Evolutionary conservation across 1,284 basidiomycete genomes (phyloP).

Genomic region (Flammula alnicola): DNA sequence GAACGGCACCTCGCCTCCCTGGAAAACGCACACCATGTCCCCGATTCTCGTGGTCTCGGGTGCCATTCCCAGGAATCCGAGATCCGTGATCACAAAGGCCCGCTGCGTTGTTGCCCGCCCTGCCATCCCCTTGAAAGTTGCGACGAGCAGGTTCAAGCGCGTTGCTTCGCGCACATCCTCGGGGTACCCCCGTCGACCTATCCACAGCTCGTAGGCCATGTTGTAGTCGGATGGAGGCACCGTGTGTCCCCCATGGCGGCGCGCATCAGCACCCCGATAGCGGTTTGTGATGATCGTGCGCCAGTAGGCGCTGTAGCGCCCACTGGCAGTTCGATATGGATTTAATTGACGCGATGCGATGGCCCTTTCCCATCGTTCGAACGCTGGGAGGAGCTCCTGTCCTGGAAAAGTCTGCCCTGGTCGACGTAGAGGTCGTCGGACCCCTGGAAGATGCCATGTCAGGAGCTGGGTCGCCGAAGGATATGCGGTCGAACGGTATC

Average conservation of each 20-base stretch:
- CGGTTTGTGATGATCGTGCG: constrained; percentile 1
- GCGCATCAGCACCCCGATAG: not conserved
- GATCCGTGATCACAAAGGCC: constrained; percentile 3
- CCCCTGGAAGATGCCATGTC: not conserved
- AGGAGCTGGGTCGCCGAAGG: constrained; percentile 4
- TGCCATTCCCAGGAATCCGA: constrained; percentile 3
- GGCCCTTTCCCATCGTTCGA: not conserved
- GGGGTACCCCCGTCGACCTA: too few species aligned
- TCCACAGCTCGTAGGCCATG: too few species aligned
- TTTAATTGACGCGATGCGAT: not conserved
- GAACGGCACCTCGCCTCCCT: constrained; percentile 13
- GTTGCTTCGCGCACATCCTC: too few species aligned
- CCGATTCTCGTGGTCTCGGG: not conserved
- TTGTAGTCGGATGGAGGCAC: not conserved
- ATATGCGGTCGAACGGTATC: constrained; percentile 6
- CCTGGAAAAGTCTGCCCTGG: too few species aligned
- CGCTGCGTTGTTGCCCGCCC: not conserved
- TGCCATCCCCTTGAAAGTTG: not conserved
- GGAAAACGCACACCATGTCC: constrained; percentile 5
- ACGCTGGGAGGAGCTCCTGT: not conserved
- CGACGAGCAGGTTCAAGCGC: not conserved
- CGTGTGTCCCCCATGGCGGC: not conserved
- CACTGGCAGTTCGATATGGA: not conserved
- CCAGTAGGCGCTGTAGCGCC: not conserved
- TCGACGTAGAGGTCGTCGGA: too few species aligned